Base-by-base conservation (phyloP, 2,329 filamentous ascomycete genomes). In the Talaromyces funiculosus region DNA sequence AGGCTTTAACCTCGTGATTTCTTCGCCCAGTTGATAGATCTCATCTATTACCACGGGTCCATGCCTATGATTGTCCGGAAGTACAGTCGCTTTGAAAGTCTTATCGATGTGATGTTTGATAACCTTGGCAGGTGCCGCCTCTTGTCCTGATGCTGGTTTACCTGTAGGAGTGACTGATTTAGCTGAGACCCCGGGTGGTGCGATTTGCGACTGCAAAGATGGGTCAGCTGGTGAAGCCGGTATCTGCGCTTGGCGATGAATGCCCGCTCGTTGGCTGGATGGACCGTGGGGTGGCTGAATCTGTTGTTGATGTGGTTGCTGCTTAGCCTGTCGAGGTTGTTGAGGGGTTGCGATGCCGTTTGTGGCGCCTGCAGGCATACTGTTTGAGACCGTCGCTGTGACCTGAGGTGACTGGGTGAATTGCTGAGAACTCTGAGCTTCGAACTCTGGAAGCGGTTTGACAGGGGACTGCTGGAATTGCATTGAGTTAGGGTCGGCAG, bases 41-140 rank as follows among this genome's bases (percentile, higher is more conserved):
- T 86, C 83, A 38, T 84, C 79, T 12, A 92, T 78, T 61, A 90
- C 84, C 61, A 93, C 82, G 0, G 91, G 90, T 8, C 92, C 92
- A 73, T 87, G 87, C 1, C 82, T 82, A 43, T 82, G 81, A 38
- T 84, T 78, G 67, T 72, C 77, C 60, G 73, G 73, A 20, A 80
- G 62, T 20, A 78, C 72, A 65, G 77, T 77, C 3, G 80, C 78
- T 60, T 80, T 78, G 66, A 80, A 81, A 1, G 73, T 69, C 54
- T 78, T 75, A 63, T 76, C 69, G 55, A 78, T 77, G 2, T 74
- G 75, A 22, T 69, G 71, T 61, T 73, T 73, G 18, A 73, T 60
- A 10, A 74, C 69, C 59, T 72, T 69, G 26, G 73, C 68, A 29
- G 66, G 62, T 26, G 71, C 67, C 37, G 68, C 66, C 29, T 77